Evolutionary conservation across 495 filamentous ascomycete species (phyloP).

Genomic region (Neurospora sp.): DNA sequence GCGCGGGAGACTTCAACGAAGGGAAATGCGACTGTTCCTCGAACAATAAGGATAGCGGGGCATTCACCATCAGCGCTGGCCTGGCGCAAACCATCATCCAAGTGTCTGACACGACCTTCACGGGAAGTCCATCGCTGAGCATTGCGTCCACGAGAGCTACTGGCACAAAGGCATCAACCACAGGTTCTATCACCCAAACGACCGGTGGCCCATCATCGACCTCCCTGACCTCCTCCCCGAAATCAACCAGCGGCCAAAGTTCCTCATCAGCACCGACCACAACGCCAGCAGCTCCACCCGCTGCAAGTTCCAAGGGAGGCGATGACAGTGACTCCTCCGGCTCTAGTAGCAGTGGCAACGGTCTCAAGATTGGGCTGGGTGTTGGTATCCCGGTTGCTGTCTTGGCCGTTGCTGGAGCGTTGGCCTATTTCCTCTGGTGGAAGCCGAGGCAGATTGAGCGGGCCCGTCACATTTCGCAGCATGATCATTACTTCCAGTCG

Average conservation of each 20-base stretch:
- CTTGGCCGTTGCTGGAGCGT: not conserved
- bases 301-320: not conserved
- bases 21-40: constrained; percentile 21
- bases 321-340: not conserved
- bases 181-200: not conserved
- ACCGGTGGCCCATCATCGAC: not conserved
- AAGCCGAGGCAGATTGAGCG: not conserved
- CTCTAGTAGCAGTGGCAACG: not conserved
- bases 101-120: constrained; percentile 8
- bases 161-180: not conserved
- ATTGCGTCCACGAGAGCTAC: not conserved
- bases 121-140: constrained; percentile 4
- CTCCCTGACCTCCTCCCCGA: not conserved
- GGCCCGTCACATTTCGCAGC: not conserved
- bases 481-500: not conserved
- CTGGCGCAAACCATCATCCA: constrained; percentile 22
- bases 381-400: constrained; percentile 1
- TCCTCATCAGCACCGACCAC: not conserved
- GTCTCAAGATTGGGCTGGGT: constrained; percentile 3
- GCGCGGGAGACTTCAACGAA: constrained; percentile 8
- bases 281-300: not conserved
- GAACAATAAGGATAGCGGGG: constrained; percentile 6
- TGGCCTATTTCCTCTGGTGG: constrained; percentile 1
- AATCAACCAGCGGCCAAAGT: not conserved
- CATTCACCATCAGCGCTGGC: constrained; percentile 12